Percentiles rank a stretch among this genome's conserved stretches.
Conservation (phyloP, 2,329 filamentous ascomycete genomes). For the Calonectria pseudoreteaudii region DNA sequence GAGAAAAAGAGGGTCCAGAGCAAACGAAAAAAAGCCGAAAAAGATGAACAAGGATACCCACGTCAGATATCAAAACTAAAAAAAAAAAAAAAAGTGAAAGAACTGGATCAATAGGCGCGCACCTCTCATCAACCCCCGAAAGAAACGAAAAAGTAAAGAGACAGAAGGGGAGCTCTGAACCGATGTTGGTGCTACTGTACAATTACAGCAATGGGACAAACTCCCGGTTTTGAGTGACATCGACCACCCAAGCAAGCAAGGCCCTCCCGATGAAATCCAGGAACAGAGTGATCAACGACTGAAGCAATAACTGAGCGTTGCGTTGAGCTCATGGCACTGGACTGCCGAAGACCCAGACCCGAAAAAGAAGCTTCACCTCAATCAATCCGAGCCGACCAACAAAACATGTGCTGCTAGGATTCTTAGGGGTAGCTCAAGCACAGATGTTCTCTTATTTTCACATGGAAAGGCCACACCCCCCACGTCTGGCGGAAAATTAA, state of each 20-base stretch:
- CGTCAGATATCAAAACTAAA: neutral
- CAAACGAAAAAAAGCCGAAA: conserved; percentile 21
- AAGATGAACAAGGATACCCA: conserved; percentile 4
- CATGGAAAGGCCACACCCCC: neutral
- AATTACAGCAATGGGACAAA: neutral
- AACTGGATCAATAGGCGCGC: neutral
- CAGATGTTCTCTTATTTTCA: neutral
- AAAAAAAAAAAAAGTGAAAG: neutral
- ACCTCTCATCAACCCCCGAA: neutral
- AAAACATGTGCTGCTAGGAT: neutral
- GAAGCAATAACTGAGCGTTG: neutral
- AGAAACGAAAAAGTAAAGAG: neutral
- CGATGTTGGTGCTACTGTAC: neutral
- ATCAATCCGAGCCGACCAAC: neutral
- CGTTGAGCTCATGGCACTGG: neutral
- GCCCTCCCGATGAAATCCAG: neutral
- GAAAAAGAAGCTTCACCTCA: neutral
- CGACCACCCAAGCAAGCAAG: neutral
- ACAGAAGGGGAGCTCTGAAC: neutral
- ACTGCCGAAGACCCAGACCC: neutral
- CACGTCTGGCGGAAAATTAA: neutral
- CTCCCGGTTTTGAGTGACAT: neutral
- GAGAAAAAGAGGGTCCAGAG: neutral
- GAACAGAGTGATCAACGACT: neutral
- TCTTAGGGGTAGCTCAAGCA: conserved; percentile 5